Percentiles rank a stretch among this genome's conserved stretches.
Conservation (phyloP, 164 flowering plant species). For the Malania oleifera region DNA sequence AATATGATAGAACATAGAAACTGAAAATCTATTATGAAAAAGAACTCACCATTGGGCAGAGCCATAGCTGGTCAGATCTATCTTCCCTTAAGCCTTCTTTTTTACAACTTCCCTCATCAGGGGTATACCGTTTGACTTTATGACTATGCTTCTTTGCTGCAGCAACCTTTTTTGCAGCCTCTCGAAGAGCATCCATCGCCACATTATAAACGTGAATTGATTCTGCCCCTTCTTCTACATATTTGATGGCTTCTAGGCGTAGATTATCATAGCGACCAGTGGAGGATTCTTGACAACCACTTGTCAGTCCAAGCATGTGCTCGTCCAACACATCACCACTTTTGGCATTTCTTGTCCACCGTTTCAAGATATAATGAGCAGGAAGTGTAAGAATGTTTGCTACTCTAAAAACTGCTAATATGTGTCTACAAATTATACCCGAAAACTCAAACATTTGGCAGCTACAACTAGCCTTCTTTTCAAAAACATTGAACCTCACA, state of each 20-base stretch:
- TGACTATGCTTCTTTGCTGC: constrained; percentile 28
- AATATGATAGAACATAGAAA: neutral
- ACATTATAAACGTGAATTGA: constrained; percentile 37
- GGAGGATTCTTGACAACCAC: constrained; percentile 29
- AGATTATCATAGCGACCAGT: constrained; percentile 39
- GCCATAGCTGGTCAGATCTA: neutral
- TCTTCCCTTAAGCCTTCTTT: too few species aligned
- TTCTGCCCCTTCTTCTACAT: constrained; percentile 51
- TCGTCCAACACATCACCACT: constrained; percentile 31
- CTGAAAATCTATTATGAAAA: neutral
- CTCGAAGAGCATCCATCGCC: constrained; percentile 48
- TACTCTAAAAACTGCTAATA: constrained; percentile 45
- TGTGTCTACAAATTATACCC: constrained; percentile 52
- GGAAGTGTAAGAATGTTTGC: constrained; percentile 51
- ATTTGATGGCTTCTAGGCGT: constrained; percentile 46
- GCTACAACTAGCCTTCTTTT: constrained; percentile 47
- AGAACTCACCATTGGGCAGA: constrained; percentile 16
- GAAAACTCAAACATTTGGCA: constrained; percentile 58
- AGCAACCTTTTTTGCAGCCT: constrained; percentile 43
- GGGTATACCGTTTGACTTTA: neutral
- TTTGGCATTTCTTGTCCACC: constrained; percentile 62
- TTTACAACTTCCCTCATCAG: constrained; percentile 9
- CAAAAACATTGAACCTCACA: constrained; percentile 33
- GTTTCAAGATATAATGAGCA: constrained; percentile 39
- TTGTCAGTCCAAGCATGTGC: constrained; percentile 23